These are phyloP conservation scores for Parachaetomium inaequale DNA, from an alignment of 495 filamentous ascomycete genomes.

Conservation along the genomic window DNA sequence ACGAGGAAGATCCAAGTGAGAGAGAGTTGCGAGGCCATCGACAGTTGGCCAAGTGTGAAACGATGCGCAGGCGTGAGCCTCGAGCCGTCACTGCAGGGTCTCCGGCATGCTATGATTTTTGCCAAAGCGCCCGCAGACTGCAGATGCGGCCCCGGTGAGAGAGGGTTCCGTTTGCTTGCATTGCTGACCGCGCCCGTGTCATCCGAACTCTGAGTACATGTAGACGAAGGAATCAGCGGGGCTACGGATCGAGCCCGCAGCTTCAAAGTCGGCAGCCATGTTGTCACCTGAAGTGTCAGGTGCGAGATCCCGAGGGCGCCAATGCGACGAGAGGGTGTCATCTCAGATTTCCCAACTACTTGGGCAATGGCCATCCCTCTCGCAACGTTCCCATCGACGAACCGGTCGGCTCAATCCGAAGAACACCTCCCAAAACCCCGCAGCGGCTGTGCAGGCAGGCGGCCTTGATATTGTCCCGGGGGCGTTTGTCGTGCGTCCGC, in stretches of 20 bases:
- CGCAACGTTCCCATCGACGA: background rate
- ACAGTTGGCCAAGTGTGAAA: background rate
- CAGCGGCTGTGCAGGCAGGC: constrained; percentile 7
- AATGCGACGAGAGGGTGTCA: constrained; percentile 6
- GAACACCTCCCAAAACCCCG: constrained; percentile 8
- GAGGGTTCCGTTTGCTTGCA: background rate
- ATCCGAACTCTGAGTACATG: background rate
- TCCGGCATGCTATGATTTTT: too few relatives aligned
- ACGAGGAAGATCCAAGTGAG: background rate
- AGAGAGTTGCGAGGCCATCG: background rate
- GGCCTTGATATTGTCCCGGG: background rate
- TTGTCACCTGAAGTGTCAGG: constrained; percentile 14
- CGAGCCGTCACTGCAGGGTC: too few relatives aligned
- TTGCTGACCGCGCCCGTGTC: background rate
- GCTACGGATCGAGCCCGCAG: too few relatives aligned
- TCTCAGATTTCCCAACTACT: constrained; percentile 4
- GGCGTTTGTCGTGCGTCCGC: background rate
- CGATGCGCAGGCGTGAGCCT: background rate
- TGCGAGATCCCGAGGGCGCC: background rate
- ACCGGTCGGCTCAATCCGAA: constrained; percentile 10
- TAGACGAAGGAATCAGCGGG: too few relatives aligned
- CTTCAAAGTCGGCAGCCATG: background rate
- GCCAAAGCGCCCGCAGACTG: background rate
- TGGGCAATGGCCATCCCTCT: background rate
- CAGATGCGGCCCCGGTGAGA: background rate